Percentiles rank a stretch among this genome's conserved stretches.
Conservation (phyloP, 768 basidiomycete genomes). For the Mycena epipterygia region DNA sequence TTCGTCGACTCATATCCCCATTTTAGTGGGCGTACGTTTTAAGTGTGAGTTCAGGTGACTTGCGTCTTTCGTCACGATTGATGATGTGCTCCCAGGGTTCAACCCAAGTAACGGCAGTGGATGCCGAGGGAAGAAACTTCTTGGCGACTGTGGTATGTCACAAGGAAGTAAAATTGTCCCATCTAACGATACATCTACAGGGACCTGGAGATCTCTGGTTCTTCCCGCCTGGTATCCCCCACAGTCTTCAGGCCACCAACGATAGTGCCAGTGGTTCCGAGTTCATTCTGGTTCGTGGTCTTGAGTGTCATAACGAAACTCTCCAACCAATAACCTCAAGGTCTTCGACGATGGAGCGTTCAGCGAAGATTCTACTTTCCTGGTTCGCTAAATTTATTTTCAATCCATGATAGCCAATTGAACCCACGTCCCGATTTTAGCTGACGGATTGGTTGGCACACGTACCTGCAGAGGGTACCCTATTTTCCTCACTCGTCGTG, state of each 20-base stretch:
- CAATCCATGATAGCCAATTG: not conserved
- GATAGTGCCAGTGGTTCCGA: conserved; percentile 63
- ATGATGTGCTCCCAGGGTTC: conserved; percentile 50
- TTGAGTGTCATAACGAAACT: too few species aligned
- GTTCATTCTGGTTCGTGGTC: conserved; percentile 59
- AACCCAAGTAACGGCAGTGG: conserved; percentile 63
- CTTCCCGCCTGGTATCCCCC: conserved; percentile 69
- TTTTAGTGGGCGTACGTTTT: conserved; percentile 67
- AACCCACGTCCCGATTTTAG: conserved; percentile 40
- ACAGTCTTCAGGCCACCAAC: conserved; percentile 65
- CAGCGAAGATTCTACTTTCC: conserved; percentile 66
- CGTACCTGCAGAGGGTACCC: conserved; percentile 61
- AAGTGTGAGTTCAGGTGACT: conserved; percentile 12
- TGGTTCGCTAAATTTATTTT: conserved; percentile 46
- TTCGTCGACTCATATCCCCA: conserved; percentile 24
- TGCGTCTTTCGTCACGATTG: not conserved
- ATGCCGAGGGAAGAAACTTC: conserved; percentile 62
- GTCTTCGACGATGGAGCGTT: conserved; percentile 66
- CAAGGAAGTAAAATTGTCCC: not conserved
- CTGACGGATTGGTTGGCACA: conserved; percentile 70
- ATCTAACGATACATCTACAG: conserved; percentile 39
- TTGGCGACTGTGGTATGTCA: conserved; percentile 60
- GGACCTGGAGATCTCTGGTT: conserved; percentile 67
- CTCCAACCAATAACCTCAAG: conserved; percentile 38
- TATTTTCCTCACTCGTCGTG: not conserved